Conservation (phyloP, 2,329 filamentous ascomycete genomes). For the Exophiala sideris region DNA sequence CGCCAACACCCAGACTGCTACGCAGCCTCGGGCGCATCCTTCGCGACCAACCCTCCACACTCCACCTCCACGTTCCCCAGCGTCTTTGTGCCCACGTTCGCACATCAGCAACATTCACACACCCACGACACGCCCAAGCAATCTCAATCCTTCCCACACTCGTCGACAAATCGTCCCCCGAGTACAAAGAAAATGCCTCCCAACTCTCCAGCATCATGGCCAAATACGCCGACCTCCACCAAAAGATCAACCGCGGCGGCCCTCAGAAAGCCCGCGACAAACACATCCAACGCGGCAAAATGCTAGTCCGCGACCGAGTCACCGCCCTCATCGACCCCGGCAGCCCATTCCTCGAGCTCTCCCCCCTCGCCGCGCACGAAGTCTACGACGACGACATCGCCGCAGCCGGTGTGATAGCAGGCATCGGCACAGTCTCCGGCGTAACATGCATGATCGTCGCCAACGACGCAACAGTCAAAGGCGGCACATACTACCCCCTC, state of each 20-base stretch:
- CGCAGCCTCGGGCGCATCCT: conserved; percentile 16
- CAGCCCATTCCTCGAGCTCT: conserved; percentile 89
- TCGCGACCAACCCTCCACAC: conserved; percentile 13
- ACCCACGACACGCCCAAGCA: conserved; percentile 75
- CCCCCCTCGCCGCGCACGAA: conserved; percentile 80
- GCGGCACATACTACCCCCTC: conserved; percentile 93
- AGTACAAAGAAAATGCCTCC: conserved; percentile 75
- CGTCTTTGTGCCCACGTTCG: conserved; percentile 27
- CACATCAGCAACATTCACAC: conserved; percentile 70
- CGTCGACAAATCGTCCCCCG: conserved; percentile 72
- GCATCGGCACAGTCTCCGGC: conserved; percentile 83
- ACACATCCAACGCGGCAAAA: conserved; percentile 83
- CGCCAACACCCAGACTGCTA: conserved; percentile 14
- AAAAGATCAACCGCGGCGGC: conserved; percentile 71
- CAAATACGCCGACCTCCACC: conserved; percentile 67
- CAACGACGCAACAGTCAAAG: conserved; percentile 96
- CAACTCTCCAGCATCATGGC: conserved; percentile 73
- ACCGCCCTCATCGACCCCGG: conserved; percentile 84
- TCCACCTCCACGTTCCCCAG: background rate
- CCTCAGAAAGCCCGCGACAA: conserved; percentile 79
- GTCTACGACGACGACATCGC: conserved; percentile 89
- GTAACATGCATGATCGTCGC: conserved; percentile 90
- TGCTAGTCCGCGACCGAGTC: conserved; percentile 87
- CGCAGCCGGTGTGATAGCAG: conserved; percentile 86
- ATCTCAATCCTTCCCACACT: conserved; percentile 74